Evolutionary conservation across 257 asterid genomes (phyloP).

Genomic region (Phtheirospermum japonicum): DNA sequence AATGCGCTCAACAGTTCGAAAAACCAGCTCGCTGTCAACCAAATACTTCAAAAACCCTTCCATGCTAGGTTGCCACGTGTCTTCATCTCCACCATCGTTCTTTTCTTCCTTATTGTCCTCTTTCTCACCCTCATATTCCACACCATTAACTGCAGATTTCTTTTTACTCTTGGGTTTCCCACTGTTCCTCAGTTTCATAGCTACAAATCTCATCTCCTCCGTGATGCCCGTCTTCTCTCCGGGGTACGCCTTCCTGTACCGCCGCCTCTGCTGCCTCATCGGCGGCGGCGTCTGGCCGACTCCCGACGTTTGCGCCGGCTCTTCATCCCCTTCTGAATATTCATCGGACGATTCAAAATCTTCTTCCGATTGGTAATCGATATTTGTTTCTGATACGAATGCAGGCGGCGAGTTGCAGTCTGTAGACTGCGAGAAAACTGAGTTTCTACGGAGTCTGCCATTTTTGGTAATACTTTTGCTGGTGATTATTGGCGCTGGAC

Average conservation of each 20-base stretch:
- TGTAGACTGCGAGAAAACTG: slow-evolving; percentile 26
- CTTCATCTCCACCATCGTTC: slow-evolving; percentile 32
- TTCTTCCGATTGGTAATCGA: slow-evolving; percentile 27
- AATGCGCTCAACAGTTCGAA: slow-evolving; percentile 77
- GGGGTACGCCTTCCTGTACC: slow-evolving; percentile 81
- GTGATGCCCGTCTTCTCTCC: slow-evolving; percentile 79
- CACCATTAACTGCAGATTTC: not conserved
- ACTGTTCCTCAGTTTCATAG: slow-evolving; percentile 73
- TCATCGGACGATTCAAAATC: too few species aligned
- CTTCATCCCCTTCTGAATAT: slow-evolving; percentile 36
- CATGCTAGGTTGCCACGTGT: slow-evolving; percentile 69
- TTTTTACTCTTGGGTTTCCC: slow-evolving; percentile 29
- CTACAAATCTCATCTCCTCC: slow-evolving; percentile 93
- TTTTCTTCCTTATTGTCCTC: slow-evolving; percentile 27
- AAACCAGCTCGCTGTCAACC: slow-evolving; percentile 81
- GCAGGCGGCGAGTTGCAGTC: slow-evolving; percentile 28
- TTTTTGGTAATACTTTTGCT: slow-evolving; percentile 5
- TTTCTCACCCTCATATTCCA: slow-evolving; percentile 26
- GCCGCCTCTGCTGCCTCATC: slow-evolving; percentile 40
- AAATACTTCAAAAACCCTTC: slow-evolving; percentile 78
- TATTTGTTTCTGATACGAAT: slow-evolving; percentile 40
- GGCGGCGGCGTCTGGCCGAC: slow-evolving; percentile 39
- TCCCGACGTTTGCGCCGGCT: slow-evolving; percentile 18
- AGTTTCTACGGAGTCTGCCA: slow-evolving; percentile 14
- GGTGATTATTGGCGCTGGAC: slow-evolving; percentile 6